Conservation (phyloP, 2,329 filamentous ascomycete genomes). For the Cladosporium sphaerospermum region DNA sequence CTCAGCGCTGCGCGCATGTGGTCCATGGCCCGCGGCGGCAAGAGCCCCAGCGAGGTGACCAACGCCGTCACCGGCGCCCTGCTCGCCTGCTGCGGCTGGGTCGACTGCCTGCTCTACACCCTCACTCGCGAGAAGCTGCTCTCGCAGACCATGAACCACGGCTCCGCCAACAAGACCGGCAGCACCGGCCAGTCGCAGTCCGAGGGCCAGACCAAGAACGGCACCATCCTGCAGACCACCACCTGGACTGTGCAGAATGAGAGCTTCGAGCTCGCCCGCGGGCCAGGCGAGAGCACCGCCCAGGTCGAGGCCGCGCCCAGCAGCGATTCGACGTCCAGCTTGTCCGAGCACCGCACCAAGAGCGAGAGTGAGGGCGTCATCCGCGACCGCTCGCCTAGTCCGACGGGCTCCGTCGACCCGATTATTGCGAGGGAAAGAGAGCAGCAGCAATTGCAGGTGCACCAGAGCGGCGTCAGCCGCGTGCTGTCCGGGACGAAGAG, state of each 20-base stretch:
- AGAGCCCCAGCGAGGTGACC: conserved; percentile 31
- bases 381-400: conserved; percentile 6
- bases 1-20: conserved; percentile 59
- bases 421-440: conserved; percentile 4
- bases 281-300: background rate
- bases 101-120: conserved; percentile 54
- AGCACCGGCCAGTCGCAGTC: background rate
- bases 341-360: background rate
- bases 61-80: conserved; percentile 50
- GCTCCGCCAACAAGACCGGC: background rate
- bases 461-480: background rate
- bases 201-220: background rate
- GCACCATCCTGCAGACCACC: conserved; percentile 6
- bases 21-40: conserved; percentile 49
- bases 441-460: background rate
- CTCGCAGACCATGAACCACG: conserved; percentile 28
- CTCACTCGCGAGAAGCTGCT: conserved; percentile 52
- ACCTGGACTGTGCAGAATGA: conserved; percentile 11
- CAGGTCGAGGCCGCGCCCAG: background rate
- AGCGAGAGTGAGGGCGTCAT: background rate
- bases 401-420: conserved; percentile 6
- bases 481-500: background rate
- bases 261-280: conserved; percentile 1
- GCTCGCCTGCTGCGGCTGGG: conserved; percentile 53
- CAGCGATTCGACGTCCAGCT: background rate